These are phyloP conservation scores for Glutinoglossum americanum DNA, from an alignment of 495 filamentous ascomycete genomes.

Conservation along the genomic window DNA sequence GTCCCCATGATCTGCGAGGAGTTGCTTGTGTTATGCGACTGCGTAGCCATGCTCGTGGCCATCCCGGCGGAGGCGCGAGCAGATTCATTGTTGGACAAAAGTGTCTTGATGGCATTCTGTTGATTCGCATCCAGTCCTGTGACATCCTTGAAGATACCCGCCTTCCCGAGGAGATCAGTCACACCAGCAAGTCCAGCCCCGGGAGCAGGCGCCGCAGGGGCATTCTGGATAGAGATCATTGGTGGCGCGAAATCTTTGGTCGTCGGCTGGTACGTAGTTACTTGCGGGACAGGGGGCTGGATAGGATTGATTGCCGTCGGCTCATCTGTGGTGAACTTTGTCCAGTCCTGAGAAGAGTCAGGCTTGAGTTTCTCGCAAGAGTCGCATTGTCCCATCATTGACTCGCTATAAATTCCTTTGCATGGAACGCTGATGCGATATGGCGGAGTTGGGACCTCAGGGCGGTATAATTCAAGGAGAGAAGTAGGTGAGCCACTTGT, in stretches of 20 bases:
- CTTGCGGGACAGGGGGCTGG: no score
- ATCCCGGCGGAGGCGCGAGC: background rate
- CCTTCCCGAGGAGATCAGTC: no score
- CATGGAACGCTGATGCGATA: background rate
- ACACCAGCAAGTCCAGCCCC: no score
- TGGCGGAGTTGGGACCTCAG: background rate
- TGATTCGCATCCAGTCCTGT: background rate
- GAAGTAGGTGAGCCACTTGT: background rate
- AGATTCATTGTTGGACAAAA: background rate
- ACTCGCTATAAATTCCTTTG: background rate
- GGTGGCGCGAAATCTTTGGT: no score
- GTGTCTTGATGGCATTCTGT: background rate
- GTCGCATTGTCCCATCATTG: background rate
- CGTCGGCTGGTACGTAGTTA: no score
- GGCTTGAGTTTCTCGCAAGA: background rate
- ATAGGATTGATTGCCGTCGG: no score
- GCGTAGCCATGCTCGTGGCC: background rate
- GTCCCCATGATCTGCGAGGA: background rate
- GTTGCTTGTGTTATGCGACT: background rate
- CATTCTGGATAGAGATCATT: no score
- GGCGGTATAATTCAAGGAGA: background rate
- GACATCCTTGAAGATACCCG: background rate
- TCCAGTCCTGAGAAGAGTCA: background rate
- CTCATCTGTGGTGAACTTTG: no score
- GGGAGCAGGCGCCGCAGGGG: no score